Percentiles rank a stretch among this genome's conserved stretches.
These are phyloP conservation scores for Colletotrichum sp. DNA, from an alignment of 2,329 filamentous ascomycete genomes.

Conservation along the genomic window DNA sequence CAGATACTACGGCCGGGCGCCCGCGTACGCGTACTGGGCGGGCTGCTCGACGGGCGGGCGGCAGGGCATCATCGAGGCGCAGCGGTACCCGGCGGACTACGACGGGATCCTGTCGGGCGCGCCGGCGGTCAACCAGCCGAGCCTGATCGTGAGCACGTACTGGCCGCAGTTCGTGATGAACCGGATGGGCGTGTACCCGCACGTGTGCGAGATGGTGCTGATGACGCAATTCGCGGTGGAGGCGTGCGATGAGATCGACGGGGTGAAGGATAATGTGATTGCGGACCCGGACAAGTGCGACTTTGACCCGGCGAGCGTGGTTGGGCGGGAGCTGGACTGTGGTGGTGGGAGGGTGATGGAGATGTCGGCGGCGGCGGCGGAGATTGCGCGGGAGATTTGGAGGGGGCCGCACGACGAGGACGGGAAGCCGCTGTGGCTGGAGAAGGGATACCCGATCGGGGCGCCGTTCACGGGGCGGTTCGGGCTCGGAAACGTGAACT, in stretches of 20 bases:
- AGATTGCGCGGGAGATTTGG: conserved; percentile 15
- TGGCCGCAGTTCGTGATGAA: conserved; percentile 23
- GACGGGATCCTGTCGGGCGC: conserved; percentile 56
- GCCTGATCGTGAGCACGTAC: conserved; percentile 18
- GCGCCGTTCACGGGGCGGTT: conserved; percentile 17
- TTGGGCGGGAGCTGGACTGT: conserved; percentile 22
- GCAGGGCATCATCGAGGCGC: conserved; percentile 57
- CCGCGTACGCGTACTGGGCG: conserved; percentile 51
- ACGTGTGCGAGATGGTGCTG: conserved; percentile 28
- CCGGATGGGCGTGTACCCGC: conserved; percentile 7
- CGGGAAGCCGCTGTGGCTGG: conserved; percentile 5
- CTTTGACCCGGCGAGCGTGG: conserved; percentile 26
- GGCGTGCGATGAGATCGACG: conserved; percentile 20
- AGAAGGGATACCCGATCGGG: conserved; percentile 3
- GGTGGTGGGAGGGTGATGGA: conserved; percentile 27
- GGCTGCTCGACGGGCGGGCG: conserved; percentile 62
- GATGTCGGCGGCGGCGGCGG: conserved; percentile 11
- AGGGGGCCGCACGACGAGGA: not conserved
- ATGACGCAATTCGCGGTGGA: conserved; percentile 29
- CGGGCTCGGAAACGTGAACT: conserved; percentile 17
- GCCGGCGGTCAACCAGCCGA: conserved; percentile 40
- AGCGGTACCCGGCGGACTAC: conserved; percentile 57
- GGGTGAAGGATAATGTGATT: conserved; percentile 14
- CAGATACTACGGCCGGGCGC: conserved; percentile 49
- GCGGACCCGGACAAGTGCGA: conserved; percentile 17